Evolutionary conservation across 2,329 filamentous ascomycete genomes (phyloP).

Genomic region (Aspergillus vadensis): DNA sequence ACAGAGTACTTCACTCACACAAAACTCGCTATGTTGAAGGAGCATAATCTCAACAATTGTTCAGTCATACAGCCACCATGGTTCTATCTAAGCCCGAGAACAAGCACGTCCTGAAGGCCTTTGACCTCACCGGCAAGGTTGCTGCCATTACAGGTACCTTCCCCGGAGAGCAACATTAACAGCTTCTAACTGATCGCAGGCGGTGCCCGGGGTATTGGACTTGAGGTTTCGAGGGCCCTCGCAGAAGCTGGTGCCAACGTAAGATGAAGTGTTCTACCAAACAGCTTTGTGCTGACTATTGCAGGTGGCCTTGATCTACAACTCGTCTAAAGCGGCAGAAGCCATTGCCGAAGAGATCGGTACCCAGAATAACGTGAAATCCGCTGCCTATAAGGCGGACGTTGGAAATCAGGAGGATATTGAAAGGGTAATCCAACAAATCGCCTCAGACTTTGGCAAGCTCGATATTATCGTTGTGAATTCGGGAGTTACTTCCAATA

Average conservation of each 20-base stretch:
- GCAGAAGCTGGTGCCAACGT: slow-evolving; percentile 45
- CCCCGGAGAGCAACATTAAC: background rate
- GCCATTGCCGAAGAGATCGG: slow-evolving; percentile 30
- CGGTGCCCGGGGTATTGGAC: slow-evolving; percentile 40
- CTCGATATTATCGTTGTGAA: slow-evolving; percentile 53
- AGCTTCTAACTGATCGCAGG: slow-evolving; percentile 16
- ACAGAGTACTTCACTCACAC: background rate
- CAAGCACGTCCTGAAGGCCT: slow-evolving; percentile 30
- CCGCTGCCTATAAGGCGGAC: slow-evolving; percentile 39
- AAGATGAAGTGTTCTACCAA: slow-evolving; percentile 8
- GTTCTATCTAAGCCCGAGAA: slow-evolving; percentile 29
- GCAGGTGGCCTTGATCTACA: slow-evolving; percentile 39
- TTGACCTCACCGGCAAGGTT: slow-evolving; percentile 33
- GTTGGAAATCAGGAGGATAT: slow-evolving; percentile 36
- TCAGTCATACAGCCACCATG: slow-evolving; percentile 18
- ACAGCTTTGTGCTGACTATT: background rate
- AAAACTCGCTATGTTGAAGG: background rate
- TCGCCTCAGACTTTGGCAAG: slow-evolving; percentile 45
- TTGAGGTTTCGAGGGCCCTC: slow-evolving; percentile 44
- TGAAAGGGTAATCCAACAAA: slow-evolving; percentile 33
- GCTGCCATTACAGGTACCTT: slow-evolving; percentile 28
- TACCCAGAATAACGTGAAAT: slow-evolving; percentile 28
- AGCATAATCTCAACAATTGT: background rate
- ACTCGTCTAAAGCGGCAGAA: slow-evolving; percentile 28
- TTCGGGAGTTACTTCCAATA: slow-evolving; percentile 37